These are phyloP conservation scores for Fusarium sp. DNA, from an alignment of 2,329 filamentous ascomycete species.

Conservation along the genomic window DNA sequence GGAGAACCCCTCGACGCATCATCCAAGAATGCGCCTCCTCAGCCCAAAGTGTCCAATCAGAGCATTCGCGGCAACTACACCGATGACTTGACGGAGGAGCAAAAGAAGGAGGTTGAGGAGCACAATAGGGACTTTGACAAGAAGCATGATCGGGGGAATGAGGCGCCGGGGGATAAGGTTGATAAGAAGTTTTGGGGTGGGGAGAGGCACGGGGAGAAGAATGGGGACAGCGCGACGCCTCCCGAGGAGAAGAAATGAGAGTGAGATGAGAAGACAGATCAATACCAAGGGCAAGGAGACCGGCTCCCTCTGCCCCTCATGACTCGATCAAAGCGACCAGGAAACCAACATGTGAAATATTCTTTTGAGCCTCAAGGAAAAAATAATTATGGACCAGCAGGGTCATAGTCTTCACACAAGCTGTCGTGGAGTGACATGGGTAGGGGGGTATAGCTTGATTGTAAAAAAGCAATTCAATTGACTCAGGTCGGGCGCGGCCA, in stretches of 20 bases:
- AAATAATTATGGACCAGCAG: too few relatives aligned
- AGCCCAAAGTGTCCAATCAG: conserved; percentile 67
- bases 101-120: conserved; percentile 68
- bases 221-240: not conserved
- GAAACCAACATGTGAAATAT: too few relatives aligned
- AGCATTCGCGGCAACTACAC: conserved; percentile 55
- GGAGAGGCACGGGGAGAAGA: conserved; percentile 15
- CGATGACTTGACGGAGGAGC: conserved; percentile 61
- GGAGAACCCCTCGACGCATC: conserved; percentile 54
- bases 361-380: too few relatives aligned
- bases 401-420: too few relatives aligned
- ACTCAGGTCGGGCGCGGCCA: too few relatives aligned
- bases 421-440: too few relatives aligned
- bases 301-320: too few relatives aligned
- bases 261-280: too few relatives aligned
- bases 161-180: conserved; percentile 64
- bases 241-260: conserved; percentile 4
- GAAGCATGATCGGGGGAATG: conserved; percentile 62
- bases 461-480: too few relatives aligned
- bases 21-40: conserved; percentile 53
- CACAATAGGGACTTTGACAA: conserved; percentile 71
- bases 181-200: conserved; percentile 67
- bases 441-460: too few relatives aligned
- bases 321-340: too few relatives aligned
- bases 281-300: too few relatives aligned